A percentile compares a stretch with the other conserved stretches of the same genome.
phyloP scores from a whole-genome alignment of 2,329 filamentous ascomycete genomes.

The Paecilomyces variotii region DNA sequence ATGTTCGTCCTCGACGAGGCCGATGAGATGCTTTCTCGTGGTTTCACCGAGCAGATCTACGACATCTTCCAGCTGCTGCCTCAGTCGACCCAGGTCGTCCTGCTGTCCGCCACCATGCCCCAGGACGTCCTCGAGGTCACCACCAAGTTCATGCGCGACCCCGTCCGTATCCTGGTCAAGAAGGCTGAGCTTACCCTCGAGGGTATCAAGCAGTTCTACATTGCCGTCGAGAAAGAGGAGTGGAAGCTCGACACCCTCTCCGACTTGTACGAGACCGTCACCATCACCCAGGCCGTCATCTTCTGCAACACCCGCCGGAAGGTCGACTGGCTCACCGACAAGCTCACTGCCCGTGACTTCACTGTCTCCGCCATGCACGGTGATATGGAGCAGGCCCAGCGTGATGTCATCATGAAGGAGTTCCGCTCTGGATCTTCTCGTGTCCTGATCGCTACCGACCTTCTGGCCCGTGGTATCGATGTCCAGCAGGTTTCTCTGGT shows the following conservation, averaged over 20 bases:
- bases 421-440: constrained; percentile 98
- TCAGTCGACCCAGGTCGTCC: constrained; percentile 95
- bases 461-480: constrained; percentile 98
- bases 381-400: constrained; percentile 96
- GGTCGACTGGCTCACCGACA: constrained; percentile 99
- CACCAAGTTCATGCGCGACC: constrained; percentile 99
- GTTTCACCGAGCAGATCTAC: constrained; percentile 99
- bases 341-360: constrained; percentile 97
- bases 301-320: constrained; percentile 99
- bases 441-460: constrained; percentile 96
- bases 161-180: constrained; percentile 98
- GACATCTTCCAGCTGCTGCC: constrained; percentile 99
- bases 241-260: constrained; percentile 99
- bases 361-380: constrained; percentile 99
- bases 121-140: constrained; percentile 99
- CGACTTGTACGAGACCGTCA: constrained; percentile 98
- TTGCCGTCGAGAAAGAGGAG: constrained; percentile 99
- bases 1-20: constrained; percentile 99
- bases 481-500: constrained; percentile 99
- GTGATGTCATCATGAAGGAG: constrained; percentile 99
- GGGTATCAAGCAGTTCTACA: constrained; percentile 99
- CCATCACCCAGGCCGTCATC: constrained; percentile 98
- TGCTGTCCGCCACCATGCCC: constrained; percentile 96
- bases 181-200: constrained; percentile 99
- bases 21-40: constrained; percentile 91